Base-by-base conservation (phyloP, 768 basidiomycete genomes). In the Suillus subluteus region DNA sequence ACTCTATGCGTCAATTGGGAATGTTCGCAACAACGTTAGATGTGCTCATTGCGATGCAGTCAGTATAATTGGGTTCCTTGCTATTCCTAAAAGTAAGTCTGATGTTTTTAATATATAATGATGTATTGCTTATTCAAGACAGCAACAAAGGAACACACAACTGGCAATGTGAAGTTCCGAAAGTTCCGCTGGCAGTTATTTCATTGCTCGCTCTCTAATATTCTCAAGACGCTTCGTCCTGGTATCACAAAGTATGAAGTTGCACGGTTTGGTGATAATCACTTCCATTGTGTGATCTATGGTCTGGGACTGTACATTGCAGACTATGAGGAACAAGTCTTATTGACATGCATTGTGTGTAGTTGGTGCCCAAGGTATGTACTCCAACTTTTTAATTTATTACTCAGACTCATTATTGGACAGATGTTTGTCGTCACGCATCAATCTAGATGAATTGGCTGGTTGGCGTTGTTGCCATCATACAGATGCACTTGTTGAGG, bases 291-390 rank as follows among this genome's bases (percentile, higher is more conserved):
- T 12, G 74, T 66, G 0, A 72, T 82, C 6, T 81, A 75, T 68
- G 73, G 74, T 2, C 65, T 82, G 6, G 79, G 79, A 1, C 75
- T 79, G 0, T 79, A 80, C 48, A 81, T 82, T 64, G 79, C 79
- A 0, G 79, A 82, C 63, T 82, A 82, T 62, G 79, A 78, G 0
- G 80, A 83, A 64, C 81, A 82, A 65, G 75, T 67, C 1, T 62
- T 78, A 1, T 65, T 81, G 2, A 71, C 75, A 2, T 73, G 78
- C 44, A 69, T 79, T 41, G 72, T 81, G 1, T 72, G 75, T 52
- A 71, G 71, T 1, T 81, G 80, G 80, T 82, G 81, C 67, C 63
- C 77, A n/a, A 68, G 66, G 80, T 81, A 70, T 21, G 66, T 65
- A 32, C 43, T 21, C 46, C 6, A 68, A 6, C 18, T 62, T 63